Percentiles rank a stretch among this genome's conserved stretches.
Conservation (phyloP, 352 stramenopile genomes). For the Pythium sp. region DNA sequence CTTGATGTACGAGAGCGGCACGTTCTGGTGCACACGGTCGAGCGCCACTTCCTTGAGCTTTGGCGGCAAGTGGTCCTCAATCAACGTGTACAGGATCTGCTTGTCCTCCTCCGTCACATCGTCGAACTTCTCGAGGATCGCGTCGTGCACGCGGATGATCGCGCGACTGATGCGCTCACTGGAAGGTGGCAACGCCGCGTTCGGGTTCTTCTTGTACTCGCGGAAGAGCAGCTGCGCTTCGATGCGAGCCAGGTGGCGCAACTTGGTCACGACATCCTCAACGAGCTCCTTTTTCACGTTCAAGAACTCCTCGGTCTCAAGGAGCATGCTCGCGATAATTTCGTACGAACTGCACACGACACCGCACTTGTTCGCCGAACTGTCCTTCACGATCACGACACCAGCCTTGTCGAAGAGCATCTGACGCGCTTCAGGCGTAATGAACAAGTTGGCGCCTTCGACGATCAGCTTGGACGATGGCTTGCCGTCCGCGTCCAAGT, state of each 20-base stretch:
- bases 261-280: constrained; percentile 92
- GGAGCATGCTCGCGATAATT: constrained; percentile 93
- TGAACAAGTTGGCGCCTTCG: constrained; percentile 85
- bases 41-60: constrained; percentile 94
- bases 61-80: constrained; percentile 91
- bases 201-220: constrained; percentile 92
- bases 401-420: constrained; percentile 93
- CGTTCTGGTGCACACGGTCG: constrained; percentile 89
- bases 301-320: constrained; percentile 96
- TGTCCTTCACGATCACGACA: constrained; percentile 98
- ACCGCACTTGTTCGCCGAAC: constrained; percentile 90
- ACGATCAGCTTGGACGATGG: constrained; percentile 81
- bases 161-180: constrained; percentile 94
- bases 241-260: constrained; percentile 90
- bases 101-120: constrained; percentile 85
- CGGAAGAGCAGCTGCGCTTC: constrained; percentile 97
- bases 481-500: constrained; percentile 63
- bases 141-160: constrained; percentile 96
- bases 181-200: constrained; percentile 85
- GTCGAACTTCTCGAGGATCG: constrained; percentile 90
- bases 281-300: constrained; percentile 94
- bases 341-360: constrained; percentile 86
- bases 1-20: constrained; percentile 95
- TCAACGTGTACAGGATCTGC: constrained; percentile 76
- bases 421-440: constrained; percentile 83